Base-by-base conservation (phyloP, 2,329 filamentous ascomycete species). In the Xylariaceae sp. region DNA sequence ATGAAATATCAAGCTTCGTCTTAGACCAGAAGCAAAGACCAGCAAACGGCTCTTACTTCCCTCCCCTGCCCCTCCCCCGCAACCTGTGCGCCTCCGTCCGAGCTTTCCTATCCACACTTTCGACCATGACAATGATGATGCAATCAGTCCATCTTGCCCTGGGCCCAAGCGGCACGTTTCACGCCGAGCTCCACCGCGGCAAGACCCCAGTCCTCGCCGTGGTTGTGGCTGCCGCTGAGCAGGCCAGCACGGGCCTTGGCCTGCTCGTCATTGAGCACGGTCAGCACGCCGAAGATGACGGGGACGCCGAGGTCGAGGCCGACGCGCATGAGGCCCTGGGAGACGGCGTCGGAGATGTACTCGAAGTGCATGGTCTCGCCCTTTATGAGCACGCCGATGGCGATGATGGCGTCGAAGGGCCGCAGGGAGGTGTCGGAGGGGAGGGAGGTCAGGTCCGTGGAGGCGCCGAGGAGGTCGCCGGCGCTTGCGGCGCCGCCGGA, bases 291-390 rank as follows among this genome's bases (percentile, higher is more conserved):
- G 74, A 97, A 96, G 60, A 97, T 84, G 61, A 99, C 88, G 37
- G 94, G 94, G 54, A 96, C 85, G 50, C 90, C 89, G 8, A 86
- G 87, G 73, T 99, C 93, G 57, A 97, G 80, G 75, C 96, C 92
- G 60, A 97, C 87, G 65, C 90, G 87, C 94, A 99, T 99, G 62
- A 99, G 81, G 5, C 91, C 94, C 63, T 96, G 90, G 59, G 87
- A 91, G 5, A 95, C 92, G 47, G 90, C 85, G 65, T 97, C 94
- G 48, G 92, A 84, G 69, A 99, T 99, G 78, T 99, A 97, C 77
- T 99, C 94, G 71, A 99, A 99, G 77, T 99, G 94, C 92, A 97
- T 97, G 5, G 94, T 97, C 77, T 96, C 90, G 73, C 94, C 94
- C 80, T 99, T 99, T 78, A 99, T 97, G 62, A 99, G 84, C 58